phyloP scores from a whole-genome alignment of 1,284 basidiomycete genomes.

The Boletus sp. region DNA sequence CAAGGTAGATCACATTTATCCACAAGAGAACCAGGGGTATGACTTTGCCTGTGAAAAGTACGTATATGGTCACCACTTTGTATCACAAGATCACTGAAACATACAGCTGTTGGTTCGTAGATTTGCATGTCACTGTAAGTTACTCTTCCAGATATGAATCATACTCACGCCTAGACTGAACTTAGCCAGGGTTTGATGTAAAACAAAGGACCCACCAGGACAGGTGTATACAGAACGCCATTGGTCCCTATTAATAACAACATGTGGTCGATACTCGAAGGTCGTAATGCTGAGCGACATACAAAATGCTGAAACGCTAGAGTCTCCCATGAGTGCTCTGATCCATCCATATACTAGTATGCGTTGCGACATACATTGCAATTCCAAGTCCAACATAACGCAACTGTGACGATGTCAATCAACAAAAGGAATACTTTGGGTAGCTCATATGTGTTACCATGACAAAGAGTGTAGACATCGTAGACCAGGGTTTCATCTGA shows the following conservation, averaged over 20 bases:
- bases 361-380: not conserved
- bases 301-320: not conserved
- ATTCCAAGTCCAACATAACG: not conserved
- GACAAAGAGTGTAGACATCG: not conserved
- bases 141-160: not conserved
- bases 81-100: not conserved
- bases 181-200: not conserved
- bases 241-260: not conserved
- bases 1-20: not conserved
- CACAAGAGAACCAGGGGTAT: not conserved
- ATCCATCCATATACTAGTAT: not conserved
- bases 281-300: not conserved
- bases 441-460: not conserved
- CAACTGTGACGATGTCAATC: not conserved
- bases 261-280: not conserved
- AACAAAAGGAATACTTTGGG: not conserved
- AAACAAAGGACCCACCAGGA: slow-evolving; percentile 6
- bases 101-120: not conserved
- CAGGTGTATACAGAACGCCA: slow-evolving; percentile 4
- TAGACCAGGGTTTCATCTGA: not conserved
- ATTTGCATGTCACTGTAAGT: not conserved
- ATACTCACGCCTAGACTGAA: slow-evolving; percentile 11
- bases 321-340: not conserved
- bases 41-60: not conserved
- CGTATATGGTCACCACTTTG: not conserved